Evolutionary conservation across 192 early-diverging fungal species (phyloP), one percentile per base, ranked within the genome.

Genomic region (Chytriomyces sp.): DNA sequence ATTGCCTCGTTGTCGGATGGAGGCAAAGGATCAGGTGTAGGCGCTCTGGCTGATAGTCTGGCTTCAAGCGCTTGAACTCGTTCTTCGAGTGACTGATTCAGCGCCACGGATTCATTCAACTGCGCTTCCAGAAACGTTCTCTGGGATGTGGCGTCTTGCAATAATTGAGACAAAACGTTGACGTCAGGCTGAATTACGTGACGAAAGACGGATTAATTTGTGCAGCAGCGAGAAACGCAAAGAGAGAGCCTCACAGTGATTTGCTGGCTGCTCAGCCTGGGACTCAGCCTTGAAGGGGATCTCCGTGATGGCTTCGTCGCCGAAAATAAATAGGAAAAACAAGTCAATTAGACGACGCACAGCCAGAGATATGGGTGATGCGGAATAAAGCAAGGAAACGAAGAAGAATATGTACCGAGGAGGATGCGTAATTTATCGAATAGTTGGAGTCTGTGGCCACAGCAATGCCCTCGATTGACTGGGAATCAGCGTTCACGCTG

Each of bases 81-180:
- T 26, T 76, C 64, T 60, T 62, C 8, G 7, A 78, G 69, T 64
- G 69, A 7, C 6, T 46, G 18, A 47, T 78, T 78, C 16, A 44
- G 6, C 7, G 48, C 18, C 7, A 16, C 50, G 1, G 64, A 20
- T 11, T 59, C 28, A 45, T 43, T 26, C 6, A 79, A 28, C 18
- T 65, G 46, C 5, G 61, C 6, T 65, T 79, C 62, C 8, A 79
- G 63, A 8, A 20, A 16, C 7, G 45, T 11, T 63, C 63, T 73
- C 43, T 57, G 8, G 7, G 59, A 23, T 2, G 61, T 45, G 8
- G 50, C n/a, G 18, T 73, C 72, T 26, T 63, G 63, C 49, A 75
- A 48, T 10, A 75, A 11, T 18, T n/a, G 35, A 26, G 73, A 18
- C 11, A 75, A 44, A 10, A 48, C 47, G 8, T 43, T 35, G 60